These are phyloP conservation scores for Leccinum uliginosum DNA, from an alignment of 768 basidiomycete genomes.

Conservation along the genomic window DNA sequence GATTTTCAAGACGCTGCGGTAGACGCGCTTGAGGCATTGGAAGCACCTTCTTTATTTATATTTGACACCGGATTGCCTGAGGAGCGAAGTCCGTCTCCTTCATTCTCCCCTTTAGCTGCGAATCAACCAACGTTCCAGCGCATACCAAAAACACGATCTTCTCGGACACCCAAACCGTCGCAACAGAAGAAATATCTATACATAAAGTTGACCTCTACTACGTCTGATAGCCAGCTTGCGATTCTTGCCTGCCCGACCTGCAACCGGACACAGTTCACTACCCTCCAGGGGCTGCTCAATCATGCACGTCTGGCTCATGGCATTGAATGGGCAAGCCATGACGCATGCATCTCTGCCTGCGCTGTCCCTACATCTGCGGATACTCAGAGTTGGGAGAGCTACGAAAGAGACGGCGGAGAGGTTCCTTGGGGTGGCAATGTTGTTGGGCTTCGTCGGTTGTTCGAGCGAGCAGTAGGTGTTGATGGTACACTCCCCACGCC, in stretches of 20 bases:
- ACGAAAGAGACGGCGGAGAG: slow-evolving; percentile 38
- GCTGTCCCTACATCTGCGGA: slow-evolving; percentile 35
- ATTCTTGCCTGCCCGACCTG: slow-evolving; percentile 42
- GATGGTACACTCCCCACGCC: slow-evolving; percentile 18
- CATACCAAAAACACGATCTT: slow-evolving; percentile 24
- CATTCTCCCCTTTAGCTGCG: slow-evolving; percentile 15
- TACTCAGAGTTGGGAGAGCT: slow-evolving; percentile 31
- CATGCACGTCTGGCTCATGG: slow-evolving; percentile 48
- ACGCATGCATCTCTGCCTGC: slow-evolving; percentile 46
- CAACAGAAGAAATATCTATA: slow-evolving; percentile 37
- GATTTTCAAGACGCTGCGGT: slow-evolving; percentile 39
- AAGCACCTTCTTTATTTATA: slow-evolving; percentile 36
- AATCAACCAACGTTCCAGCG: slow-evolving; percentile 14
- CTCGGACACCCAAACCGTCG: slow-evolving; percentile 25
- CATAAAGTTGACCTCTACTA: slow-evolving; percentile 32
- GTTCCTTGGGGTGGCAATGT: slow-evolving; percentile 32
- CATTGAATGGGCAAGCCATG: slow-evolving; percentile 47
- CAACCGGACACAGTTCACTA: slow-evolving; percentile 44
- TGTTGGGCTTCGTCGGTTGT: slow-evolving; percentile 44
- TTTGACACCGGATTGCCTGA: slow-evolving; percentile 26
- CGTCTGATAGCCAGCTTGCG: slow-evolving; percentile 27
- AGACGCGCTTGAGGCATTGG: slow-evolving; percentile 39
- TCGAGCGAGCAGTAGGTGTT: slow-evolving; percentile 47
- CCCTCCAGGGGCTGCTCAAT: slow-evolving; percentile 48
- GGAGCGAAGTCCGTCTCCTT: slow-evolving; percentile 22